phyloP scores from a whole-genome alignment of 148 eudicot genomes.

The Rhododendron ferrugineum region DNA sequence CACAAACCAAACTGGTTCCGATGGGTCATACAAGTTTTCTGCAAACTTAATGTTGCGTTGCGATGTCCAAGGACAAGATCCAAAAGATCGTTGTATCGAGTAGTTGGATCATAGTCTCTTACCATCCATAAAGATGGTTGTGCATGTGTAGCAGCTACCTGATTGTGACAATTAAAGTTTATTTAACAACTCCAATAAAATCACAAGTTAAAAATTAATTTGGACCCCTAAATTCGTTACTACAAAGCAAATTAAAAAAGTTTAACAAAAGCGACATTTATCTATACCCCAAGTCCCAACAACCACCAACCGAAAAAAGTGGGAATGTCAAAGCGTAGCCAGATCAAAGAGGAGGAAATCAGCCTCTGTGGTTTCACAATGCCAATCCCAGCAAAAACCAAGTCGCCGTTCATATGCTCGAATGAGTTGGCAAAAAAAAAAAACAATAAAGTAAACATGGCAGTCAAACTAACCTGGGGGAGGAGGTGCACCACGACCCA shows the following conservation, averaged over 20 bases:
- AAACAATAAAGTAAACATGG: not conserved
- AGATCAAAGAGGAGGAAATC: not conserved
- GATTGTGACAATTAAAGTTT: not conserved
- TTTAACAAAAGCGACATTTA: not conserved
- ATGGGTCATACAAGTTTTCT: not conserved
- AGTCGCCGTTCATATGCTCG: not conserved
- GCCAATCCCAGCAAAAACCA: not conserved
- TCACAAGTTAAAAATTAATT: not conserved
- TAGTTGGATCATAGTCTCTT: not conserved
- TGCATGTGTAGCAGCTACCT: not conserved
- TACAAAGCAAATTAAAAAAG: not conserved
- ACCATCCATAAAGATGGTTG: not conserved
- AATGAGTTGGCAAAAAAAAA: not conserved
- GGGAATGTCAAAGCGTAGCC: not conserved
- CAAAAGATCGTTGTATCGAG: not conserved
- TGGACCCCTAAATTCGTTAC: not conserved
- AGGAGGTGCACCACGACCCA: conserved; percentile 98
- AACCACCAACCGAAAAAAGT: not conserved
- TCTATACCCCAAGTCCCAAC: not conserved
- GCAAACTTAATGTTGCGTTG: not conserved
- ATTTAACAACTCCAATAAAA: not conserved
- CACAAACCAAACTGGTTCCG: not conserved
- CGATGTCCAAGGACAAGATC: not conserved
- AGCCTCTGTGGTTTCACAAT: not conserved
- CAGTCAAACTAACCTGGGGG: conserved; percentile 65